Evolutionary conservation across 306 rosid genomes (phyloP).

Genomic region (Trifolium subterraneum): DNA sequence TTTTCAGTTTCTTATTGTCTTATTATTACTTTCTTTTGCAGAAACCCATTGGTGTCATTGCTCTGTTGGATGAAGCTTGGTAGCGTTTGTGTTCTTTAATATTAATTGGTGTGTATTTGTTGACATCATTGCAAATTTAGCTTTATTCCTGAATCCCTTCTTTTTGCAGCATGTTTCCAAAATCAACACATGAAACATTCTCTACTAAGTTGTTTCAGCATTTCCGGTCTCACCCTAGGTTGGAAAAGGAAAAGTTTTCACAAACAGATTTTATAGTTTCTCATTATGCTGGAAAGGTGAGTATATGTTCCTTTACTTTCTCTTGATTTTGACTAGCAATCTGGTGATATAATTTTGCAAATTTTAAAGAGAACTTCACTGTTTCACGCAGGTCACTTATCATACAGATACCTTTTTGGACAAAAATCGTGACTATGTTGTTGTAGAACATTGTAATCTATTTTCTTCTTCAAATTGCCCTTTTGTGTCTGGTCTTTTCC

Average conservation of each 20-base stretch:
- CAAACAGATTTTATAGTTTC: slow-evolving; percentile 89
- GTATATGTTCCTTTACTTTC: slow-evolving; percentile 33
- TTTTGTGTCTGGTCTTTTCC: slow-evolving; percentile 78
- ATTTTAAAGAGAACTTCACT: slow-evolving; percentile 29
- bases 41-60: slow-evolving; percentile 94
- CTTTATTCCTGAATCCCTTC: slow-evolving; percentile 55
- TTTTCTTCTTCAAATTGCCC: slow-evolving; percentile 84
- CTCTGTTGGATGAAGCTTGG: slow-evolving; percentile 98
- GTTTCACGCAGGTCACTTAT: slow-evolving; percentile 77
- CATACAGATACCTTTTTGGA: slow-evolving; percentile 89
- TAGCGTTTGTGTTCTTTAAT: slow-evolving; percentile 63
- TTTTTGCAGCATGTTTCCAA: slow-evolving; percentile 94
- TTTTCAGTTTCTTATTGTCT: slow-evolving; percentile 39
- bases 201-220: slow-evolving; percentile 92
- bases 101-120: slow-evolving; percentile 55
- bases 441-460: slow-evolving; percentile 88
- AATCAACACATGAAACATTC: slow-evolving; percentile 90
- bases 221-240: slow-evolving; percentile 72
- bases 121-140: slow-evolving; percentile 39
- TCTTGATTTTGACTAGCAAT: slow-evolving; percentile 25
- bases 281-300: slow-evolving; percentile 99
- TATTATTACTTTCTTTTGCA: slow-evolving; percentile 62
- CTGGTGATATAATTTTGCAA: slow-evolving; percentile 17
- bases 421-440: slow-evolving; percentile 97
- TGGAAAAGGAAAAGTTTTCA: slow-evolving; percentile 85